Conservation (phyloP, 2,329 filamentous ascomycete species). For the Leptographium procerum region DNA sequence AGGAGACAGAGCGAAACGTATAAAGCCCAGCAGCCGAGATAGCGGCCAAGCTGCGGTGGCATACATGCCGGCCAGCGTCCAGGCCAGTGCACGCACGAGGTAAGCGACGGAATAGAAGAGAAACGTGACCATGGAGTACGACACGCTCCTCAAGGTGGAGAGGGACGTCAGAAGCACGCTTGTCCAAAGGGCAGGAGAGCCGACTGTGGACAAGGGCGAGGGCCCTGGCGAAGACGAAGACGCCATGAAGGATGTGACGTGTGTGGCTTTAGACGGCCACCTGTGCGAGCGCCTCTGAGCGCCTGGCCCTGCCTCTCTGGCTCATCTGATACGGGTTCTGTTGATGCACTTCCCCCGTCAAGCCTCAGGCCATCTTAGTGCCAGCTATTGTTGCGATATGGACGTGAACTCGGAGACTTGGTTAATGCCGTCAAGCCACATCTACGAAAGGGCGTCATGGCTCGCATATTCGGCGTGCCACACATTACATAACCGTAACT, state of each 20-base stretch:
- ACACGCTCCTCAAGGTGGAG: not conserved
- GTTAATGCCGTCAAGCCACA: not conserved
- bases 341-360: too few species aligned
- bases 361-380: not conserved
- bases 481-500: not conserved
- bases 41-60: constrained; percentile 10
- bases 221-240: not conserved
- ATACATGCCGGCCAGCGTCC: constrained; percentile 1
- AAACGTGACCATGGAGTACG: not conserved
- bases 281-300: not conserved
- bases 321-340: not conserved
- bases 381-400: not conserved
- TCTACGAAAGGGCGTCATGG: not conserved
- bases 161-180: constrained; percentile 3
- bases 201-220: not conserved
- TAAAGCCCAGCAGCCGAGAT: constrained; percentile 12
- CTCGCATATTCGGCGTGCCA: not conserved
- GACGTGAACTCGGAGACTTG: not conserved
- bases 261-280: not conserved
- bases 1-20: constrained; percentile 26
- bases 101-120: not conserved
- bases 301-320: not conserved
- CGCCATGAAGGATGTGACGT: not conserved
- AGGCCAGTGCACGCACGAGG: constrained; percentile 1
- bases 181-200: not conserved